Conservation (phyloP, 768 basidiomycete genomes). For the Leccinum longicurvipes region DNA sequence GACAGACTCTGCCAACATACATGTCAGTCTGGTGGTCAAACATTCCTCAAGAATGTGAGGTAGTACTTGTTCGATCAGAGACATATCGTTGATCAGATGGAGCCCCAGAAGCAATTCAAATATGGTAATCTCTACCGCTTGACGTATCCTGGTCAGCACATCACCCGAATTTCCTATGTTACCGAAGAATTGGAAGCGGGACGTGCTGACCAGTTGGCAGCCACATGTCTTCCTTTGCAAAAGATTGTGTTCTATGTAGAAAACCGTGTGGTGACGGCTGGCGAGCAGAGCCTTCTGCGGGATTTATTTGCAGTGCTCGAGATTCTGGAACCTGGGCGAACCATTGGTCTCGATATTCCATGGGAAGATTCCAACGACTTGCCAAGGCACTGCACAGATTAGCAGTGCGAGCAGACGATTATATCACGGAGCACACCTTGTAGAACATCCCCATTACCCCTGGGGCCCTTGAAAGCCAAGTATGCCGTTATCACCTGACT, state of each 20-base stretch:
- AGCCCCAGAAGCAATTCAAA: background rate
- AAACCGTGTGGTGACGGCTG: background rate
- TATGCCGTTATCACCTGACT: background rate
- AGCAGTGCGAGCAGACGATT: too few relatives aligned
- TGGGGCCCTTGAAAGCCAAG: too few relatives aligned
- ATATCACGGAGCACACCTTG: too few relatives aligned
- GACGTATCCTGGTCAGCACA: background rate
- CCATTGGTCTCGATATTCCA: background rate
- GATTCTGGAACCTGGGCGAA: too few relatives aligned
- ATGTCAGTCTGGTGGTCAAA: background rate
- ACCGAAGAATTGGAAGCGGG: background rate
- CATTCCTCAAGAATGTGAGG: background rate
- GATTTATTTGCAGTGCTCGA: background rate
- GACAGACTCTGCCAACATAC: background rate
- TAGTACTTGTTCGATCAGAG: background rate
- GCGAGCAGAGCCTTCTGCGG: background rate
- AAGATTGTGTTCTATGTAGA: background rate
- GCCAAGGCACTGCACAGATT: conserved; percentile 1
- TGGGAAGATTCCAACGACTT: background rate
- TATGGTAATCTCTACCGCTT: background rate
- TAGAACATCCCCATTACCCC: too few relatives aligned
- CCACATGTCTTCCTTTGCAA: background rate
- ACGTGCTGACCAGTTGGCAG: too few relatives aligned
- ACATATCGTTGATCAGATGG: background rate
- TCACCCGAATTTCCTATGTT: too few relatives aligned